Evolutionary conservation across 179 eudicot genomes (phyloP), one percentile per base, ranked within the genome.

Genomic region (Spinacia oleracea): DNA sequence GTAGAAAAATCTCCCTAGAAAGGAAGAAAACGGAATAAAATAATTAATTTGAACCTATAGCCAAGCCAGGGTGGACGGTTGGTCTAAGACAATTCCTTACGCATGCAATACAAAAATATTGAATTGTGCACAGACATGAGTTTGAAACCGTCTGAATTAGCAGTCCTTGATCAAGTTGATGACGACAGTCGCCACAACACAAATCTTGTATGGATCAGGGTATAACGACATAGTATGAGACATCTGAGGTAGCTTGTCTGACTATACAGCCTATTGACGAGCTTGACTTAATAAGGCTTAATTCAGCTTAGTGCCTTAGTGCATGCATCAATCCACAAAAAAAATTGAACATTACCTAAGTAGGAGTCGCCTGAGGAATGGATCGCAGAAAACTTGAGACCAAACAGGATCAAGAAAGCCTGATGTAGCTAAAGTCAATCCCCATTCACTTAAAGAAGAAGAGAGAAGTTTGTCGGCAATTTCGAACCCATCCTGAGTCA

Each of bases 351-450:
- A 51, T 23, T 88, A 94, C 98, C 97, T 89, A 51, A 93, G 82
- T 70, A 94, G 79, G 77, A 90, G 91, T 43, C 97, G 91, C 78
- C 94, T 88, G 65, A 94, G 88, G 77, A 94, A 93, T 38, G 97
- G 98, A 86, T 94, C 98, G 58, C 84, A 77, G 70, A 93, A 86
- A 79, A 87, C 85, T 85, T 91, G 97, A 51, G 91, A 88, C 98
- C 98, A 93, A 67, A 85, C 93, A 84, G 97, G 89, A 87, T 91
- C 86, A 76, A 94, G 94, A 72, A 75, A 74, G 79, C 89, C 85
- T 35, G 90, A 89, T 58, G 87, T 63, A 42, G 92, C 91, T 79
- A 94, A 80, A 58, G 74, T 77, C 72, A 79, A 81, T 12, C 97
- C 98, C 94, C 92, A 89, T 5, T 88, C 84, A 80, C 86, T 85